phyloP scores from a whole-genome alignment of 2,329 filamentous ascomycete genomes.

The Kalmusia sp. region DNA sequence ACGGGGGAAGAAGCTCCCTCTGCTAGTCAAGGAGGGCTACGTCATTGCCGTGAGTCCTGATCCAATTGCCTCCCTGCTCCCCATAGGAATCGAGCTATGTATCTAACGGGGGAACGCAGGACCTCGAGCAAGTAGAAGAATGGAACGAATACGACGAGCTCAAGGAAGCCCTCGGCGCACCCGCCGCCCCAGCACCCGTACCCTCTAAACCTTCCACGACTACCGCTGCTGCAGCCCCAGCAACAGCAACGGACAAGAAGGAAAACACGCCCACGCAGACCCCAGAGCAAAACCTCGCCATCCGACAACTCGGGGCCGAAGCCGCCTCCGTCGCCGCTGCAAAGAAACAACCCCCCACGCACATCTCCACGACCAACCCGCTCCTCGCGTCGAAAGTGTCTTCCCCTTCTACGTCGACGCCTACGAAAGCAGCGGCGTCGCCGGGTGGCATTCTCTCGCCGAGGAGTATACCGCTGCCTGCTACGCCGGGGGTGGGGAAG shows the following conservation, averaged over 20 bases:
- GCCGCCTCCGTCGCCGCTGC: conserved; percentile 45
- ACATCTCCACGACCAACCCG: conserved; percentile 45
- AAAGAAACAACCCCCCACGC: conserved; percentile 40
- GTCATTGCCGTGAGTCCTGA: conserved; percentile 87
- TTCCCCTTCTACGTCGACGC: conserved; percentile 28
- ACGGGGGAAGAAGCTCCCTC: conserved; percentile 87
- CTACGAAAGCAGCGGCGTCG: conserved; percentile 35
- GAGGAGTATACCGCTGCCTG: conserved; percentile 24
- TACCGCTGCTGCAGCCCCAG: conserved; percentile 14
- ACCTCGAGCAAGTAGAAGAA: conserved; percentile 92
- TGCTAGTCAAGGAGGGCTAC: conserved; percentile 83
- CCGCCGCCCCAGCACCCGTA: conserved; percentile 38
- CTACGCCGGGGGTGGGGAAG: conserved; percentile 18
- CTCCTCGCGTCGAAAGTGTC: conserved; percentile 43
- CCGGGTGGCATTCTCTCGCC: conserved; percentile 27
- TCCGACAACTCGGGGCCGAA: conserved; percentile 45
- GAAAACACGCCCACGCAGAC: conserved; percentile 33
- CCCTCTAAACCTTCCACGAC: conserved; percentile 31
- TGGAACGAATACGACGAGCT: conserved; percentile 99
- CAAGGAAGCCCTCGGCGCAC: conserved; percentile 77
- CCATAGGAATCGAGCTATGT: not conserved
- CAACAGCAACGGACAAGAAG: conserved; percentile 25
- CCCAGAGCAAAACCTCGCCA: conserved; percentile 43
- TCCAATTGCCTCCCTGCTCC: not conserved
- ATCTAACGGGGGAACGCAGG: conserved; percentile 60